phyloP scores from a whole-genome alignment of 1,139 yeast genomes.

The Geotrichum macrosporum region DNA sequence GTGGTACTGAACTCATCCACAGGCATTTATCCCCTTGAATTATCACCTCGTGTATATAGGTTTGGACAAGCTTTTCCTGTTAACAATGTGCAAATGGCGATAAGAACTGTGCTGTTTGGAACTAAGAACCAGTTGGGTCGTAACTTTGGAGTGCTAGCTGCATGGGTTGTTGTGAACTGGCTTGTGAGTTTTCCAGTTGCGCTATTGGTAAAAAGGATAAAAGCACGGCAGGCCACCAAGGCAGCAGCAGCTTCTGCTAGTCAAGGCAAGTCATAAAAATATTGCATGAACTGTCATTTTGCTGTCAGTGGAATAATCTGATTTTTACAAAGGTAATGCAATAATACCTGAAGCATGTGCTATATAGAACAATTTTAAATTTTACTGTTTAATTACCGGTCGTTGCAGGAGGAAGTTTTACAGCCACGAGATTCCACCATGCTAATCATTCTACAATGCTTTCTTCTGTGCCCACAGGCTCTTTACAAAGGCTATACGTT shows the following conservation, averaged over 20 bases:
- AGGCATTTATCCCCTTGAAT: slow-evolving; percentile 55
- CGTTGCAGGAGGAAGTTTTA: no score
- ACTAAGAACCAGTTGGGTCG: slow-evolving; percentile 56
- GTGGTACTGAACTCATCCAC: slow-evolving; percentile 58
- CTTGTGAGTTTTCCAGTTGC: slow-evolving; percentile 25
- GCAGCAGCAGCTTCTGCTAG: slow-evolving; percentile 15
- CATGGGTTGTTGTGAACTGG: slow-evolving; percentile 55
- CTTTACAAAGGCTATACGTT: no score
- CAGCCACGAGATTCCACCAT: no score
- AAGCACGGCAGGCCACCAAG: slow-evolving; percentile 9
- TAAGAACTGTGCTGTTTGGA: slow-evolving; percentile 54
- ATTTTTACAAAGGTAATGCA: no score
- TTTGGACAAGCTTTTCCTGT: slow-evolving; percentile 67
- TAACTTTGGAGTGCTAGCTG: slow-evolving; percentile 52
- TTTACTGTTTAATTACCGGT: no score
- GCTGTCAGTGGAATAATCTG: no score
- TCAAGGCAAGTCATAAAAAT: neutral
- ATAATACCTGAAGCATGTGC: no score
- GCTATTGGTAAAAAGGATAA: slow-evolving; percentile 11
- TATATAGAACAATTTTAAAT: no score
- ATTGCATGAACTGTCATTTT: no score
- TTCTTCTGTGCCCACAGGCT: no score
- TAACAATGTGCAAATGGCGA: slow-evolving; percentile 53
- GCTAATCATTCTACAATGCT: no score
- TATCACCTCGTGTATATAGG: slow-evolving; percentile 51